Percentiles rank a stretch among this genome's conserved stretches.
Conservation (phyloP, 139 green algal species). For the Spirogloea muscicola region DNA sequence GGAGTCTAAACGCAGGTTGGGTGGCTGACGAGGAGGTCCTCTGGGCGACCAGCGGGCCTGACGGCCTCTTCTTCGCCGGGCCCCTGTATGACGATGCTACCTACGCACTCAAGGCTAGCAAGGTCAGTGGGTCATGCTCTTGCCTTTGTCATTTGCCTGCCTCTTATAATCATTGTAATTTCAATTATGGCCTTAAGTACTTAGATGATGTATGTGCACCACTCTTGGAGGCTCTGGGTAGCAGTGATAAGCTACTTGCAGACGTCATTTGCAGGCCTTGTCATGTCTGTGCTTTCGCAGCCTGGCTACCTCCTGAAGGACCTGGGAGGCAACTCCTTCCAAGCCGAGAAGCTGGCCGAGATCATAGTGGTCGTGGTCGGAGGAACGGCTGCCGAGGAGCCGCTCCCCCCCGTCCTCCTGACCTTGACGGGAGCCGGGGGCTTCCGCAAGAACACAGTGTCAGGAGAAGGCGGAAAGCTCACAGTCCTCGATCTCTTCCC, state of each 20-base stretch:
- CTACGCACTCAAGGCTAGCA: conserved; percentile 10
- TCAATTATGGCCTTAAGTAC: no score
- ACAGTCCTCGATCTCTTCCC: conserved; percentile 37
- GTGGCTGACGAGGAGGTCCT: conserved; percentile 10
- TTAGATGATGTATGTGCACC: no score
- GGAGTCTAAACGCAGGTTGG: conserved; percentile 20
- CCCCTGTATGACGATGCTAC: conserved; percentile 43
- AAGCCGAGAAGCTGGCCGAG: conserved; percentile 32
- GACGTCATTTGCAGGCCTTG: no score
- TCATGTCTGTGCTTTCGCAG: no score
- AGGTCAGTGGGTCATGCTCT: conserved; percentile 5
- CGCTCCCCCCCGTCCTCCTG: conserved; percentile 30
- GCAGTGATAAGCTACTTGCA: no score
- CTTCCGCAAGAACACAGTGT: conserved; percentile 24
- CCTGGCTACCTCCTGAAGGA: conserved; percentile 13
- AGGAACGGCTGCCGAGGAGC: neutral
- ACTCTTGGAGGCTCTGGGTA: no score
- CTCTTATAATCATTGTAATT: no score
- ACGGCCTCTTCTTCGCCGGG: conserved; percentile 24
- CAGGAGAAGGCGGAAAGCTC: neutral
- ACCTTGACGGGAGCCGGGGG: conserved; percentile 25
- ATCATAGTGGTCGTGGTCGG: conserved; percentile 13
- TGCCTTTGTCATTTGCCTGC: neutral
- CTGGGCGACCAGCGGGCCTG: neutral
- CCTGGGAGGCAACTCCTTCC: conserved; percentile 21